Base-by-base conservation (phyloP, 139 green algal species). In the Pycnococcus provasolii region DNA sequence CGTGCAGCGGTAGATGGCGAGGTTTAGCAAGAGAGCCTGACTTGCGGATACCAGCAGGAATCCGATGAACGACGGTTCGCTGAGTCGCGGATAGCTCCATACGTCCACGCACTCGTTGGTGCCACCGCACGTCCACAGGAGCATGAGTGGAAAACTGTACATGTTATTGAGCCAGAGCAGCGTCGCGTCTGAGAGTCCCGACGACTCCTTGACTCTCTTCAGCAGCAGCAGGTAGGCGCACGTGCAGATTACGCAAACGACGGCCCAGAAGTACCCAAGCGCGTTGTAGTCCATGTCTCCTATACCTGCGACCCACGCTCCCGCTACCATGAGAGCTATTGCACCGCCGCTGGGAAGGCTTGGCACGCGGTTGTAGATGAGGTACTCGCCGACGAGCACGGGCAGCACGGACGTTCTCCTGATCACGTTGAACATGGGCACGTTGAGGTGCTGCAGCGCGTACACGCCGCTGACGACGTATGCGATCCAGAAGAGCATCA, bases 1-100 rank as follows among this genome's bases (percentile, higher is more conserved):
- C 1, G 80, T 83, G 71, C 80, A 85, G 39, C 52, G 57, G 68
- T 83, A 85, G 55, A 85, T 85, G 74, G 74, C 81, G 11, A 85
- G 54, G 66, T 85, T 85, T 42, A 85, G 62, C 52, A 85, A 63
- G 62, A 83, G 81, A 7, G 74, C 80, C 57, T 85, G 80, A 37
- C 68, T 78, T n/a, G 9, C 40, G 9, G 54, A 61, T 6, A 61
- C 8, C n/a, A 26, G n/a, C 54, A 61, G 54, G 54, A 61, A 61
- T 11, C 6, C 67, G 53, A 73, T 39, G 55, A 85, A 85, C 6
- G 8, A 50, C 4, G 58, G 64, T 50, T 81, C 67, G 48, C 57
- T 15, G 3, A 85, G 58, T 9, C 8, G 41, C 37, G 68, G 68
- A 42, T 73, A 76, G 2, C 3, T 4, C 6, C 26, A 26, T 45